Evolutionary conservation across 2,329 filamentous ascomycete species (phyloP).

Genomic region (Mollisiaceae sp.): DNA sequence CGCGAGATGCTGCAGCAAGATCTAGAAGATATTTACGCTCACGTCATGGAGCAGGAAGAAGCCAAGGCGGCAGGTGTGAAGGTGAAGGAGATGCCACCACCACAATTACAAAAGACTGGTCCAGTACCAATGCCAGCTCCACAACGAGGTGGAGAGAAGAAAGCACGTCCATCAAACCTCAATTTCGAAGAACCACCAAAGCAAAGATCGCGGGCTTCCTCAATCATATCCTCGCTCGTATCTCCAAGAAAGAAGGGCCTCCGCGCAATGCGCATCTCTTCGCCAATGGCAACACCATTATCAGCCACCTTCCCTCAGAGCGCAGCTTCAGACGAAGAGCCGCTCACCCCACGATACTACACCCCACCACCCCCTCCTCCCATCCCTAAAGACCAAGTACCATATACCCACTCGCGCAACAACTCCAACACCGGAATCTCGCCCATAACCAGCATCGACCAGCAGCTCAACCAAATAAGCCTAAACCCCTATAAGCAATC

Average conservation of each 20-base stretch:
- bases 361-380: constrained; percentile 62
- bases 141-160: constrained; percentile 45
- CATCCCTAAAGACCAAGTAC: constrained; percentile 54
- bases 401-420: constrained; percentile 40
- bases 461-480: constrained; percentile 27
- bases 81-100: constrained; percentile 50
- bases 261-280: constrained; percentile 64
- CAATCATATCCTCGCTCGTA: constrained; percentile 64
- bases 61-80: constrained; percentile 62
- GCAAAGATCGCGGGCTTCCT: constrained; percentile 61
- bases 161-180: constrained; percentile 49
- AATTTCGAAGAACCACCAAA: constrained; percentile 48
- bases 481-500: constrained; percentile 24
- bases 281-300: constrained; percentile 68
- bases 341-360: constrained; percentile 64
- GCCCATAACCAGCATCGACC: constrained; percentile 37
- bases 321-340: constrained; percentile 59
- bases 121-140: constrained; percentile 39
- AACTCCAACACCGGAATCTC: constrained; percentile 27
- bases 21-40: constrained; percentile 88
- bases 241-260: constrained; percentile 53
- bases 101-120: constrained; percentile 35
- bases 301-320: constrained; percentile 63
- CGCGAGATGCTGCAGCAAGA: constrained; percentile 77
- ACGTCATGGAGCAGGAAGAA: constrained; percentile 88